Evolutionary conservation across 345 rosid species (phyloP).

Genomic region (Geranium brycei): DNA sequence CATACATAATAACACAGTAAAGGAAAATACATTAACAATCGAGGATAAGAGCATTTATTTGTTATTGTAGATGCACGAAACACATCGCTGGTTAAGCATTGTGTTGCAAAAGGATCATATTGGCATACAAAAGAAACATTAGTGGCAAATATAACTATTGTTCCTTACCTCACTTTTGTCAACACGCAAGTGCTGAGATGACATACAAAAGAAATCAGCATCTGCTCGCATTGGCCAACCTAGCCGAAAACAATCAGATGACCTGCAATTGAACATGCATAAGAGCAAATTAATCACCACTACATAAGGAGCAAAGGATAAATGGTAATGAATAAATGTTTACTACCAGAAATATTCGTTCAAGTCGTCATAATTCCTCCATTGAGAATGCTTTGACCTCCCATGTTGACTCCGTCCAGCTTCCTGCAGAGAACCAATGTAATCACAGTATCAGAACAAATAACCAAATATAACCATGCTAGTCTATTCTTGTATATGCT

Average conservation of each 20-base stretch:
- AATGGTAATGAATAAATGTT: background rate
- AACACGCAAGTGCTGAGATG: slow-evolving; percentile 16
- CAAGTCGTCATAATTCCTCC: slow-evolving; percentile 98
- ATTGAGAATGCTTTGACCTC: slow-evolving; percentile 92
- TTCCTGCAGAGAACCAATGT: slow-evolving; percentile 43
- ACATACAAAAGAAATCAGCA: slow-evolving; percentile 74
- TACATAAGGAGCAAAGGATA: slow-evolving; percentile 3
- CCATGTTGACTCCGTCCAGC: slow-evolving; percentile 73
- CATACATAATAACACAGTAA: background rate
- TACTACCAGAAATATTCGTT: slow-evolving; percentile 91
- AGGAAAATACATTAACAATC: too few relatives aligned
- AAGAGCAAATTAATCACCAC: background rate
- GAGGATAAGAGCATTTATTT: too few relatives aligned
- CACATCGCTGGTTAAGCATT: background rate
- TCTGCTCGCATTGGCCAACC: slow-evolving; percentile 99
- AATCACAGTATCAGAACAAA: slow-evolving; percentile 1
- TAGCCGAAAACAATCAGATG: slow-evolving; percentile 84
- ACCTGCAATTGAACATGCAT: slow-evolving; percentile 35
- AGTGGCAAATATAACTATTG: slow-evolving; percentile 4
- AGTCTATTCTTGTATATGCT: too few relatives aligned
- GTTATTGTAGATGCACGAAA: too few relatives aligned
- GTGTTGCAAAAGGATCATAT: background rate
- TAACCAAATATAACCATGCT: background rate
- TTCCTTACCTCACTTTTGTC: slow-evolving; percentile 54
- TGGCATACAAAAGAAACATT: background rate